Evolutionary conservation across 257 asterid species (phyloP).

Genomic region (Apocynum venetum): DNA sequence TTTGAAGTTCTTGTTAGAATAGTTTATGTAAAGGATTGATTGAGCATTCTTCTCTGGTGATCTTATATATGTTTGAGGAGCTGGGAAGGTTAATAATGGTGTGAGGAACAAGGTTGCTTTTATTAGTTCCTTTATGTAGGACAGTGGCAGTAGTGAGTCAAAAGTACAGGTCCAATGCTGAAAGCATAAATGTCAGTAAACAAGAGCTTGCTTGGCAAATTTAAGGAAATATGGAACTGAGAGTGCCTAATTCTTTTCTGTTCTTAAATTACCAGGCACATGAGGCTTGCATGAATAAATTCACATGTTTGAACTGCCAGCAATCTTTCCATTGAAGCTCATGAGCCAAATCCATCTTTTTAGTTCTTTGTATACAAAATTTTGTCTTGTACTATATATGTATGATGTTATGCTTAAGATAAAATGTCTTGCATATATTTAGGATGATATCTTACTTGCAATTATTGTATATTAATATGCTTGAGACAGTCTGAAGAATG

Average conservation of each 20-base stretch:
- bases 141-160: neutral
- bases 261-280: neutral
- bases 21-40: neutral
- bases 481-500: neutral
- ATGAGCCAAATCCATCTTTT: neutral
- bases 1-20: neutral
- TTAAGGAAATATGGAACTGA: neutral
- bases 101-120: neutral
- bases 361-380: neutral
- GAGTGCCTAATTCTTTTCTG: neutral
- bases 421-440: neutral
- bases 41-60: neutral
- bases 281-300: neutral
- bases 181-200: neutral
- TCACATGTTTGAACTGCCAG: neutral
- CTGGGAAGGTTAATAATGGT: neutral
- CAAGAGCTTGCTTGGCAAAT: neutral
- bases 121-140: neutral
- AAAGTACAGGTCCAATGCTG: neutral
- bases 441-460: neutral
- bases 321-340: neutral
- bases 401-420: neutral
- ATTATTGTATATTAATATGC: neutral
- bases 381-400: neutral
- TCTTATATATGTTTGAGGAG: neutral